Conservation (phyloP, 1,284 basidiomycete species). For the Naganishia cerealis region DNA sequence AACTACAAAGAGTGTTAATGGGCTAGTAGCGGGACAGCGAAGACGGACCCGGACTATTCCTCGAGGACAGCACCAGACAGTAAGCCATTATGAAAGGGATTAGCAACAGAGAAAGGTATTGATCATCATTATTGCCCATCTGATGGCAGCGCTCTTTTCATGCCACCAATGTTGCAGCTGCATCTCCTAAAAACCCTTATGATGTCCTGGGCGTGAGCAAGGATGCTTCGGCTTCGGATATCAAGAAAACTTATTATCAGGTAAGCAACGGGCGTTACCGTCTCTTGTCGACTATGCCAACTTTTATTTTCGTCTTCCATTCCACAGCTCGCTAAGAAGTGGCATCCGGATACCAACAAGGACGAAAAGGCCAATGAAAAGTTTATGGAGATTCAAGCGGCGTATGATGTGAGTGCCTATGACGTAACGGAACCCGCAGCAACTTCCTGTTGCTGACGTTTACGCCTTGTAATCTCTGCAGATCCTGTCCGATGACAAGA, state of each 20-base stretch:
- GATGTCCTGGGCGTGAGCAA: conserved; percentile 80
- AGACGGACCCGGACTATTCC: conserved; percentile 21
- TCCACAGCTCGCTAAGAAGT: conserved; percentile 87
- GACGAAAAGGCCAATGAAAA: conserved; percentile 78
- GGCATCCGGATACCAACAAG: conserved; percentile 95
- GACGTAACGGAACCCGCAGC: not conserved
- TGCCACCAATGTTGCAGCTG: conserved; percentile 9
- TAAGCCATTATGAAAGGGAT: not conserved
- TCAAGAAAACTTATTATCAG: conserved; percentile 95
- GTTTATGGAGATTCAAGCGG: conserved; percentile 94
- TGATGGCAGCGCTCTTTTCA: conserved; percentile 22
- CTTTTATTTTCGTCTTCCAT: conserved; percentile 7
- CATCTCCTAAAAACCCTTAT: conserved; percentile 76
- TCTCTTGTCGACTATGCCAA: conserved; percentile 29
- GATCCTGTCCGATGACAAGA: conserved; percentile 91
- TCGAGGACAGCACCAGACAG: not conserved
- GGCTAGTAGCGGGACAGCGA: conserved; percentile 5
- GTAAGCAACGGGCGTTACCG: conserved; percentile 58
- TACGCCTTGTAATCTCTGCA: conserved; percentile 49
- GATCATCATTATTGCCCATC: not conserved
- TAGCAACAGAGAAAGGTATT: too few species aligned
- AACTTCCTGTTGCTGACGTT: not conserved
- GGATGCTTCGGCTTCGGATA: conserved; percentile 80
- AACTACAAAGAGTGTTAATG: not conserved
- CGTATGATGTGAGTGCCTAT: conserved; percentile 81